Evolutionary conservation across 2,329 filamentous ascomycete species (phyloP), one percentile per base, ranked within the genome.

Genomic region (Epichloe uncinata): DNA sequence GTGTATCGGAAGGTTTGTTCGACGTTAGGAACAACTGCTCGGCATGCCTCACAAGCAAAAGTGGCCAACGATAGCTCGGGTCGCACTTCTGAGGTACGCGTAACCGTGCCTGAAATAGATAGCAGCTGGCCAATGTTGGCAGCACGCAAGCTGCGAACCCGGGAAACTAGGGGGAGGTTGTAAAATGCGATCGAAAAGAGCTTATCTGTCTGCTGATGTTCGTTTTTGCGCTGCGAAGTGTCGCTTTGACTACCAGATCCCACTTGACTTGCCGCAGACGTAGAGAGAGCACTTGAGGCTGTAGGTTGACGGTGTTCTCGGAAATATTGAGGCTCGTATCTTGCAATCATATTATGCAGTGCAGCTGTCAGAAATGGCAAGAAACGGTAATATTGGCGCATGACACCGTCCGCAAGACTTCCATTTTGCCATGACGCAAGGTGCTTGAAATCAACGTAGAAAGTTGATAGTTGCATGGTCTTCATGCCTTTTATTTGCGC

Each of bases 1-100:
- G 91, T 96, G 68, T 96, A 98, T 61, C 89, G 82, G 71, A 98
- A 98, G 0, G 88, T 95, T 70, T 98, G 93, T 68, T 98, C 93
- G 30, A 98, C 83, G 62, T 96, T 94, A 37, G 87, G 83, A 5
- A 95, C 81, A 1, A 90, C 81, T 3, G 81, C 83, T 56, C 87
- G 85, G 70, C 93, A 98, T 45, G 77, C 80, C 65, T 96, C 87
- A 67, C 93, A 98, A 50, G 84, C 81, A 61, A 98, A 98, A 0
- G 93, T 96, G 5, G 87, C 93, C 20, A 95, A 74, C 3, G 89
- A 94, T 53, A 98, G 71, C 67, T 98, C 93, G 0, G 93, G 93
- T 35, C 93, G 81, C 22, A 98, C 93, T 73, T 98, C 93, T 9
- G 93, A 98, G 5, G 93, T 98, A 64, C 93, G 80, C 1, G 93